These are phyloP conservation scores for Peniophora sp. DNA, from an alignment of 1,284 basidiomycete genomes.

Conservation along the genomic window DNA sequence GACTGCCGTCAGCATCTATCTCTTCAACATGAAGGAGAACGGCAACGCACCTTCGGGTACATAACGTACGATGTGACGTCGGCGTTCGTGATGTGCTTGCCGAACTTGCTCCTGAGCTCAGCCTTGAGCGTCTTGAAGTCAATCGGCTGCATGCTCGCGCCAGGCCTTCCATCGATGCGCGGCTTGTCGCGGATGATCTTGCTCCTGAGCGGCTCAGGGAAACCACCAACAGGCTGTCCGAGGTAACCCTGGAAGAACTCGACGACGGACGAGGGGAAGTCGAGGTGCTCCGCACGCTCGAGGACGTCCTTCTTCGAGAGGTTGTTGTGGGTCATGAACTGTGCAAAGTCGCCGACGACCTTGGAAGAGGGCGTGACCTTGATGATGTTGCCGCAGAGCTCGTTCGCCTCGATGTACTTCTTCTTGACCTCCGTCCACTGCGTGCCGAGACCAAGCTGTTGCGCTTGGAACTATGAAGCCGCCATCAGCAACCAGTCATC, in stretches of 20 bases:
- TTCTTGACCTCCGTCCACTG: slow-evolving; percentile 99
- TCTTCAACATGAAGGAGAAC: slow-evolving; percentile 7
- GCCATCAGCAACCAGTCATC: slow-evolving; percentile 5
- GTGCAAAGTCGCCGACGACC: slow-evolving; percentile 98
- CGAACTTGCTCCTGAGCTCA: slow-evolving; percentile 89
- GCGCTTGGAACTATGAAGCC: slow-evolving; percentile 84
- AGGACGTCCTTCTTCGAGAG: slow-evolving; percentile 84
- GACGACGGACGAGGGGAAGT: slow-evolving; percentile 95
- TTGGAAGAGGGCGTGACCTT: slow-evolving; percentile 99
- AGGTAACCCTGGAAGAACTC: slow-evolving; percentile 99
- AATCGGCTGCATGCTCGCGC: slow-evolving; percentile 78
- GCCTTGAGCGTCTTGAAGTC: slow-evolving; percentile 96
- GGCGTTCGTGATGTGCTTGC: slow-evolving; percentile 85
- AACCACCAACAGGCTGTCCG: slow-evolving; percentile 94
- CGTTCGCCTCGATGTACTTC: slow-evolving; percentile 97
- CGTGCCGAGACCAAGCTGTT: slow-evolving; percentile 93
- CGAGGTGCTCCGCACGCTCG: slow-evolving; percentile 80
- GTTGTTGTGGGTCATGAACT: slow-evolving; percentile 97
- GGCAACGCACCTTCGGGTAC: slow-evolving; percentile 75
- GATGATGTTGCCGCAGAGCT: slow-evolving; percentile 96
- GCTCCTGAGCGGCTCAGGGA: slow-evolving; percentile 93
- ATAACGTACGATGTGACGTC: slow-evolving; percentile 96
- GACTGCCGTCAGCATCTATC: slow-evolving; percentile 10
- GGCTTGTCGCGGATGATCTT: slow-evolving; percentile 92
- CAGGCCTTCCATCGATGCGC: slow-evolving; percentile 90